Percentiles rank a stretch among this genome's conserved stretches.
These are phyloP conservation scores for Heterobasidion occidentale DNA, from an alignment of 1,284 basidiomycete species.

Conservation along the genomic window DNA sequence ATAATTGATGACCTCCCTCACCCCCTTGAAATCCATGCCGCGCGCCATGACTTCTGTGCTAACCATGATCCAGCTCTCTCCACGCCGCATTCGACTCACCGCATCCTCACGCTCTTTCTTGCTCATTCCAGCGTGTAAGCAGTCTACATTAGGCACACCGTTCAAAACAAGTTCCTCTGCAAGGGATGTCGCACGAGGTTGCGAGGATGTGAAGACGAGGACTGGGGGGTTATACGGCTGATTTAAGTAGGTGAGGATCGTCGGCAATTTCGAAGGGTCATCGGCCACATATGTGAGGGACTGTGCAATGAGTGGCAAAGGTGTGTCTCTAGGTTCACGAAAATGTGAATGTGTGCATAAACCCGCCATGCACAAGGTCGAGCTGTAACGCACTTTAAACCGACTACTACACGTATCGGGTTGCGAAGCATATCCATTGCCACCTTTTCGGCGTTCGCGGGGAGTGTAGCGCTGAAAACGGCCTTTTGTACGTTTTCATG, in stretches of 20 bases:
- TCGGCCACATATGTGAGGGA: constrained; percentile 87
- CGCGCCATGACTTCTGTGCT: constrained; percentile 94
- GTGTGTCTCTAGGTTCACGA: constrained; percentile 66
- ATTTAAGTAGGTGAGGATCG: constrained; percentile 70
- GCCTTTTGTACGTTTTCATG: constrained; percentile 75
- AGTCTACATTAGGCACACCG: constrained; percentile 84
- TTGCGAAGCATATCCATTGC: constrained; percentile 80
- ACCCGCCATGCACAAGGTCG: background rate
- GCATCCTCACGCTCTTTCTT: constrained; percentile 84
- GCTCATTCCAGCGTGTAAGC: constrained; percentile 85
- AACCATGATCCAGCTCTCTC: constrained; percentile 88
- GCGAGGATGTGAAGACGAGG: constrained; percentile 90
- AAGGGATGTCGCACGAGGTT: constrained; percentile 85
- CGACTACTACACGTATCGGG: constrained; percentile 88
- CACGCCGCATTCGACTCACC: constrained; percentile 78
- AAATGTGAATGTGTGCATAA: constrained; percentile 1
- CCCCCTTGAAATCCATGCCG: constrained; percentile 96
- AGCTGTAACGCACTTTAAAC: constrained; percentile 66
- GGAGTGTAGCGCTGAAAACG: constrained; percentile 92
- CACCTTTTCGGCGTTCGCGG: constrained; percentile 81
- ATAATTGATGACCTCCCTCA: constrained; percentile 93
- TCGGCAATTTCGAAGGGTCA: constrained; percentile 89
- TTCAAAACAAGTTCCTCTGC: constrained; percentile 82
- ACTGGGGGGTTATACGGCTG: constrained; percentile 89
- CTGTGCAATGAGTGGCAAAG: constrained; percentile 76